These are phyloP conservation scores for Clarireedia hainanense DNA, from an alignment of 2,329 filamentous ascomycete genomes.

Conservation along the genomic window DNA sequence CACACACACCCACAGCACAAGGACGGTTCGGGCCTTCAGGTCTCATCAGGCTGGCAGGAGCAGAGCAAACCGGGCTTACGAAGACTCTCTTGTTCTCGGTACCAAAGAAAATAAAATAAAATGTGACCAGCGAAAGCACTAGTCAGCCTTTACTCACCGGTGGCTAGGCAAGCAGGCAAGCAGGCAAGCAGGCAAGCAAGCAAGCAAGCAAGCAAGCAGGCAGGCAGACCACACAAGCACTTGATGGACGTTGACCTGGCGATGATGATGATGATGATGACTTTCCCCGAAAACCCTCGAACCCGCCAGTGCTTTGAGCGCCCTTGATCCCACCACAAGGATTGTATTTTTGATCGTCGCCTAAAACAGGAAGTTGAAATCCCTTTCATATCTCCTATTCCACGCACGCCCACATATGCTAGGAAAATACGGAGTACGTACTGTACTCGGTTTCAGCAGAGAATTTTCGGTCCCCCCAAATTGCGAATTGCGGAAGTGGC, in stretches of 20 bases:
- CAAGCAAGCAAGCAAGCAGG: too few relatives aligned
- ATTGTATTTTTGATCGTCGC: slow-evolving; percentile 1
- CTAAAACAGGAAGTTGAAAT: slow-evolving; percentile 3
- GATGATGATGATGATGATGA: neutral
- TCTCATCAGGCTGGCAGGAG: too few relatives aligned
- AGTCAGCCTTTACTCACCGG: too few relatives aligned
- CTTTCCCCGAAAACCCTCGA: neutral
- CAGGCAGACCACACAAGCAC: neutral
- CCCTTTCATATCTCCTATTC: neutral
- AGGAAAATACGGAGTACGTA: neutral
- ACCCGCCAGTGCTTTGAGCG: neutral
- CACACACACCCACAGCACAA: too few relatives aligned
- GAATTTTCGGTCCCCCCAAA: neutral
- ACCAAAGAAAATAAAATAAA: neutral
- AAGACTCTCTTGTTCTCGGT: neutral
- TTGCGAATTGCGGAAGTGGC: too few relatives aligned
- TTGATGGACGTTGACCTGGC: neutral
- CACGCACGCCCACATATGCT: too few relatives aligned
- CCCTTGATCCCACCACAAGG: neutral
- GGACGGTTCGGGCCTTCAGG: too few relatives aligned
- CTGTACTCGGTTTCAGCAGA: neutral
- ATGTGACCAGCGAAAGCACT: neutral
- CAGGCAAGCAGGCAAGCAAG: too few relatives aligned
- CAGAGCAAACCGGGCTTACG: too few relatives aligned
- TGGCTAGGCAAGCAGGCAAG: too few relatives aligned